Conservation (phyloP, 148 eudicot species). For the Chenopodium berlandieri region DNA sequence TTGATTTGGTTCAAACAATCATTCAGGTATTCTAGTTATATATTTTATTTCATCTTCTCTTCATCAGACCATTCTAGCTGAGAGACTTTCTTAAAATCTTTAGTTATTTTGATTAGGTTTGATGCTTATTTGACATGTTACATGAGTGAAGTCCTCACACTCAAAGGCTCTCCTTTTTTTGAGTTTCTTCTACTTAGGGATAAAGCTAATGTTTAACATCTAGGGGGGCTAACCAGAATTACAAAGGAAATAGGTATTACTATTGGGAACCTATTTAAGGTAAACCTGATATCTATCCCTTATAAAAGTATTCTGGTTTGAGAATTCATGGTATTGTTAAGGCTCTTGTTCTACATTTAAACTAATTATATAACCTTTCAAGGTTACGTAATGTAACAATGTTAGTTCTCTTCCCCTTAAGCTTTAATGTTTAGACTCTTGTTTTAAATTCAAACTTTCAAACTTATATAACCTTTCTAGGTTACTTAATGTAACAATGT, state of each 20-base stretch:
- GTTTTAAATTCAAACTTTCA: not conserved
- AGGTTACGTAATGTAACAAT: not conserved
- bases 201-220: not conserved
- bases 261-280: not conserved
- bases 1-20: slow-evolving; percentile 93
- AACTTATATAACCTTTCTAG: not conserved
- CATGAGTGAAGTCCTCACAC: not conserved
- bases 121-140: slow-evolving; percentile 5
- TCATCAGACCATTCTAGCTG: not conserved
- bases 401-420: not conserved
- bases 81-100: not conserved
- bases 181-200: not conserved
- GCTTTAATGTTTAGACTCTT: not conserved
- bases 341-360: not conserved
- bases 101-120: not conserved
- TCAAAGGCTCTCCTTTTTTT: not conserved
- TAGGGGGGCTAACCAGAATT: not conserved
- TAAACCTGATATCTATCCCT: not conserved
- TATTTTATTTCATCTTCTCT: slow-evolving; percentile 3
- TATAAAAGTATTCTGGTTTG: not conserved
- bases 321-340: not conserved
- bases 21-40: slow-evolving; percentile 55
- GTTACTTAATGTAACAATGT: not conserved
- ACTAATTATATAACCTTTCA: not conserved
- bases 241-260: not conserved